These are phyloP conservation scores for Citrus hindsii DNA, from an alignment of 345 rosid species.

Conservation along the genomic window DNA sequence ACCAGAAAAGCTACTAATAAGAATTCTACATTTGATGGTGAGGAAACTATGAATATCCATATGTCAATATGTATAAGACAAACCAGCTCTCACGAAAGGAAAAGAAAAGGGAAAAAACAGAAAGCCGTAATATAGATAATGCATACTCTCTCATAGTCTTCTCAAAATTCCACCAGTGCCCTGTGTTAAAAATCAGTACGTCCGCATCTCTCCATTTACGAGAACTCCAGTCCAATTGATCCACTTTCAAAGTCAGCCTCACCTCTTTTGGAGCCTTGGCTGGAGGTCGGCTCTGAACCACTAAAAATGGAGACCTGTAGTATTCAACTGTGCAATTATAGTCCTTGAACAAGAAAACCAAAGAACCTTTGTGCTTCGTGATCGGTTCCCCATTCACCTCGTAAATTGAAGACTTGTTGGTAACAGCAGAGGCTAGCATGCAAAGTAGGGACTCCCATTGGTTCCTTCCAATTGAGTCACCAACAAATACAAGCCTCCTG, in stretches of 20 bases:
- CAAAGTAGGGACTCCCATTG: slow-evolving; percentile 96
- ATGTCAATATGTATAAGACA: background rate
- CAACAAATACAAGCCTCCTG: slow-evolving; percentile 73
- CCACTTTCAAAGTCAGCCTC: slow-evolving; percentile 60
- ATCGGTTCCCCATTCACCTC: slow-evolving; percentile 78
- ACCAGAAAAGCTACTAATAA: background rate
- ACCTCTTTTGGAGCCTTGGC: slow-evolving; percentile 47
- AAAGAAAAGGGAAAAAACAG: background rate
- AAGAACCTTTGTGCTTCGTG: slow-evolving; percentile 79
- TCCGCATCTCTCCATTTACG: slow-evolving; percentile 70
- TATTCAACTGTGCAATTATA: slow-evolving; percentile 88
- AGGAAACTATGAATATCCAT: background rate
- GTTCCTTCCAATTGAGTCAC: slow-evolving; percentile 92
- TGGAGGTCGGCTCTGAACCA: slow-evolving; percentile 67
- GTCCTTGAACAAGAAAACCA: slow-evolving; percentile 67
- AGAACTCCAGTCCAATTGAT: slow-evolving; percentile 63
- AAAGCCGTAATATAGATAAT: slow-evolving; percentile 5
- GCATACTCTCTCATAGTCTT: slow-evolving; percentile 69
- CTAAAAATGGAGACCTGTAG: slow-evolving; percentile 79
- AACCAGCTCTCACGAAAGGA: background rate
- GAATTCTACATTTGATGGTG: background rate
- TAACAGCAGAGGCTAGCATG: slow-evolving; percentile 64
- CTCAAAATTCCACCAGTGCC: slow-evolving; percentile 90
- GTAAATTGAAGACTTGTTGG: slow-evolving; percentile 56
- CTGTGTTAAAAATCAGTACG: slow-evolving; percentile 70